These are phyloP conservation scores for Penicillium concentricum DNA, from an alignment of 2,329 filamentous ascomycete genomes.

Conservation along the genomic window DNA sequence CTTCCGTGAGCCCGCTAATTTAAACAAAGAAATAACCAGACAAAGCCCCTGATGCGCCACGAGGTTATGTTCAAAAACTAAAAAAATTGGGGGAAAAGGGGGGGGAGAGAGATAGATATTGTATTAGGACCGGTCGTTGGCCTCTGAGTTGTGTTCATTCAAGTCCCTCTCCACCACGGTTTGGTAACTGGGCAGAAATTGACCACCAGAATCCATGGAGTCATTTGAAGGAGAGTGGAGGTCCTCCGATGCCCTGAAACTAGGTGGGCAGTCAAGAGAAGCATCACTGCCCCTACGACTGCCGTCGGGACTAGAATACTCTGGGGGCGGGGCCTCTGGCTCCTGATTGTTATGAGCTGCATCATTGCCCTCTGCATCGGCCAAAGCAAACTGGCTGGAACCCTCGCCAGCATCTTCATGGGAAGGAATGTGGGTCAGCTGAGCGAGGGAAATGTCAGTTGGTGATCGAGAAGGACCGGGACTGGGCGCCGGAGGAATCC, in stretches of 20 bases:
- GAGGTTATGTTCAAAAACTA: slow-evolving; percentile 15
- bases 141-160: slow-evolving; percentile 6
- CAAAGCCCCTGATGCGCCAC: slow-evolving; percentile 1
- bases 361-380: slow-evolving; percentile 21
- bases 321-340: slow-evolving; percentile 36
- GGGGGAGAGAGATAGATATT: background rate
- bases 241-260: background rate
- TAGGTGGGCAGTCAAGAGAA: slow-evolving; percentile 31
- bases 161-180: slow-evolving; percentile 17
- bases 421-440: slow-evolving; percentile 69
- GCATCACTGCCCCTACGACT: slow-evolving; percentile 60
- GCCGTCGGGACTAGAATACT: slow-evolving; percentile 57
- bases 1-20: slow-evolving; percentile 25
- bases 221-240: background rate
- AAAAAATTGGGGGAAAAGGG: too few relatives aligned
- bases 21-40: slow-evolving; percentile 18
- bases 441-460: slow-evolving; percentile 92
- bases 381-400: slow-evolving; percentile 50
- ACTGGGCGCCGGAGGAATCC: slow-evolving; percentile 71
- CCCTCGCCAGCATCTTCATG: slow-evolving; percentile 72
- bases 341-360: slow-evolving; percentile 21
- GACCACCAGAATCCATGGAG: slow-evolving; percentile 1
- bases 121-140: background rate
- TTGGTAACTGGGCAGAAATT: slow-evolving; percentile 21
- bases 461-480: slow-evolving; percentile 87